Evolutionary conservation across 2,329 filamentous ascomycete genomes (phyloP), one percentile per base, ranked within the genome.

Genomic region (Cladosporium sp.): DNA sequence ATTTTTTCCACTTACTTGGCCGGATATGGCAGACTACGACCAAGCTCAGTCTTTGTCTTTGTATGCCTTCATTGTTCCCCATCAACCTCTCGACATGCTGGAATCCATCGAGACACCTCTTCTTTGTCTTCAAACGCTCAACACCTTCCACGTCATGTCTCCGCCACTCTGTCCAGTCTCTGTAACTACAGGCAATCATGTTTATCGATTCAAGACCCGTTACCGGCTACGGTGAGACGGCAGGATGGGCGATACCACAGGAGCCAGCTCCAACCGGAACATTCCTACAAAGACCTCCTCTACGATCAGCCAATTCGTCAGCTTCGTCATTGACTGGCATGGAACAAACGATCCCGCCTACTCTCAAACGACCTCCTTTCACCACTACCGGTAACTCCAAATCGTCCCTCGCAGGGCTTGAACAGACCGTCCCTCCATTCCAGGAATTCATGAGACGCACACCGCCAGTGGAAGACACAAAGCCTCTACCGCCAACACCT

Each of bases 401-500:
- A 17, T 44, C 56, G 4, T 38, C 47, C 4, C 32, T 61, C 15
- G 44, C 42, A 19, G 58, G 59, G 9, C 55, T 64, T 41, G 60
- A 67, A 43, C 56, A 58, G 24, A 32, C 57, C 3, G 52, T 63
- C 13, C 61, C 60, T 9, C 61, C 65, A n/a, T 68, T 68, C 43
- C 57, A 64, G 47, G 57, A 52, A 17, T 68, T 68, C 50, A 38
- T 67, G 4, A 59, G 57, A 38, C 58, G 58, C 8, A 67, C 42
- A 18, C 64, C 62, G 15, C 56, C 63, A 7, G 34, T 56, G 1
- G 54, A 63, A 18, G 53, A 57, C 7, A 40, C 59, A 3, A 68
- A 67, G 50, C 61, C 66, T 12, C 57, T 68, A 4, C 66, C 64
- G 6, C 63, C 64, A 5, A 56, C 57, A 15, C 64, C 65, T 32